Conservation (phyloP, 208 protist genomes). For the Angomonas deanei region DNA sequence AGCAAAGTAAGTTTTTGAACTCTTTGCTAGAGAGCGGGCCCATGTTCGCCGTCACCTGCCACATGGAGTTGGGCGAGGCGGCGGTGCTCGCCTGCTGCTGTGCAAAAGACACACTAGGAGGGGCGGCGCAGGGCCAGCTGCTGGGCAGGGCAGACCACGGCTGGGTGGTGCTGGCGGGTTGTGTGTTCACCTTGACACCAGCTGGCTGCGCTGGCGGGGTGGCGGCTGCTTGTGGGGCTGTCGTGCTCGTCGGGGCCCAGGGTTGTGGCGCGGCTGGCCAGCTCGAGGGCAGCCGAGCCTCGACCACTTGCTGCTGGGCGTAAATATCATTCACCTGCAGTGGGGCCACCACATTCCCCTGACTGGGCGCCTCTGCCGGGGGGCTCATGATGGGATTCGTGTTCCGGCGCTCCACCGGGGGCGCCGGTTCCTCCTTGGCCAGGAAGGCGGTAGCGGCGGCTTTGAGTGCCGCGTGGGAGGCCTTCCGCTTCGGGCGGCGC, state of each 20-base stretch:
- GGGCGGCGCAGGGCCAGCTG: conserved; percentile 1
- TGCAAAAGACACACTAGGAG: neutral
- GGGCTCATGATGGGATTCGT: neutral
- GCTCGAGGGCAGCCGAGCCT: neutral
- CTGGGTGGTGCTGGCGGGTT: neutral
- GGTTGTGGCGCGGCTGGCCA: neutral
- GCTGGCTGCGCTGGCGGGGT: too few species aligned
- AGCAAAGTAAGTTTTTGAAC: conserved; percentile 69
- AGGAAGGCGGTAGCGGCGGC: neutral
- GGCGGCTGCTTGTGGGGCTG: neutral
- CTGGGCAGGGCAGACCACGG: neutral
- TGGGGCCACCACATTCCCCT: neutral
- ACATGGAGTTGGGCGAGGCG: conserved; percentile 1
- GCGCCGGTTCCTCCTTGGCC: neutral
- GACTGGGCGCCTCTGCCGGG: neutral
- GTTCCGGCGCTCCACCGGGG: neutral
- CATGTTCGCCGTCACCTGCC: conserved; percentile 5
- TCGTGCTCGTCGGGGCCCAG: neutral
- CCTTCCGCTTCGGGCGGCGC: neutral
- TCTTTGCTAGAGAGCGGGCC: conserved; percentile 21
- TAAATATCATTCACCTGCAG: neutral
- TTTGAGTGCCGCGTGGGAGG: neutral
- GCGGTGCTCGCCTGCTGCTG: neutral
- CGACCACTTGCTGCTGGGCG: neutral
- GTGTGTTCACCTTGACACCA: neutral